These are phyloP conservation scores for Diaporthe batatas DNA, from an alignment of 2,329 filamentous ascomycete species.

Conservation along the genomic window DNA sequence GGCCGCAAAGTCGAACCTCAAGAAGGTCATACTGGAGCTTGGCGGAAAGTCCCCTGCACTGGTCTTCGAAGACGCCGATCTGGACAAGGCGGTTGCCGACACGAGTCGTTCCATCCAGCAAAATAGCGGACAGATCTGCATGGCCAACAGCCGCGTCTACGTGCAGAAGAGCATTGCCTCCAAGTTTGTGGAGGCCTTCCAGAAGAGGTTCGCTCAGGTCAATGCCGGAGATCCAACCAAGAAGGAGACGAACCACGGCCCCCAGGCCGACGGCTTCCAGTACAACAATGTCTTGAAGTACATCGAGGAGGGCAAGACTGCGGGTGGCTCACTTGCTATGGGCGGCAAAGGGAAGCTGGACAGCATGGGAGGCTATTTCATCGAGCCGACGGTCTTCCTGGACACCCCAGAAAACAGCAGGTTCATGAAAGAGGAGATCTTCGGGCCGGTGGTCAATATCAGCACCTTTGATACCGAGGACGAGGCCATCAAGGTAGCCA, in stretches of 20 bases:
- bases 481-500: slow-evolving; percentile 66
- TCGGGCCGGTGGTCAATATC: slow-evolving; percentile 73
- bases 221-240: slow-evolving; percentile 54
- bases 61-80: slow-evolving; percentile 74
- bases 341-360: slow-evolving; percentile 50
- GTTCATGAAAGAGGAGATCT: slow-evolving; percentile 73
- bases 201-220: slow-evolving; percentile 57
- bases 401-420: slow-evolving; percentile 56
- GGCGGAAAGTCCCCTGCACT: slow-evolving; percentile 77
- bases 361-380: slow-evolving; percentile 53
- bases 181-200: slow-evolving; percentile 72
- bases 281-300: slow-evolving; percentile 61
- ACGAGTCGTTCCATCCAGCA: slow-evolving; percentile 60
- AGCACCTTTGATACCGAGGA: slow-evolving; percentile 69
- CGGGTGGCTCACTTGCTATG: slow-evolving; percentile 50
- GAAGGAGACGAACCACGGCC: slow-evolving; percentile 55
- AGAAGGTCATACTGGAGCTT: slow-evolving; percentile 75
- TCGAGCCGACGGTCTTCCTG: slow-evolving; percentile 62
- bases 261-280: slow-evolving; percentile 64
- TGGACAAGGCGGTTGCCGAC: slow-evolving; percentile 72
- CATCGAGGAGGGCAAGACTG: slow-evolving; percentile 58
- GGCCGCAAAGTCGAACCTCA: slow-evolving; percentile 73
- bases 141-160: slow-evolving; percentile 70
- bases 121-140: slow-evolving; percentile 71
- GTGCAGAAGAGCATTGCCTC: slow-evolving; percentile 65